These are phyloP conservation scores for Gardenia jasminoides DNA, from an alignment of 257 asterid genomes.

Conservation along the genomic window DNA sequence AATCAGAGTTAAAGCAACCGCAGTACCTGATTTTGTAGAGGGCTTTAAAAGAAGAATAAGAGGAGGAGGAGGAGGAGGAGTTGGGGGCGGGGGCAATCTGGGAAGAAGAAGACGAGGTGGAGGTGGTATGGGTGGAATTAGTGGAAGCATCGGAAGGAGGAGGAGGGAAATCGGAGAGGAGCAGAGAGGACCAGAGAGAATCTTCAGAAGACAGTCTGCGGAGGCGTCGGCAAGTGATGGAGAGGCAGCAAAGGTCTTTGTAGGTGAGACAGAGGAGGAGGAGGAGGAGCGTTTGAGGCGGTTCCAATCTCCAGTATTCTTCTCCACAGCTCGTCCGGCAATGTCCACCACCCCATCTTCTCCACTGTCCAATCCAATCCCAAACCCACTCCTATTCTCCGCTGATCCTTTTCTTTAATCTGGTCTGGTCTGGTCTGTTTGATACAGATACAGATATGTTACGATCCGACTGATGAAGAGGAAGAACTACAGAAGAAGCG, in stretches of 20 bases:
- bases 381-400: no score
- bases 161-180: conserved; percentile 51
- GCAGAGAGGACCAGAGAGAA: conserved; percentile 57
- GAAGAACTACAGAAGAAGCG: no score
- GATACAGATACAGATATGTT: no score
- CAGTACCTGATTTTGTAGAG: conserved; percentile 59
- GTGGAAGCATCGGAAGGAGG: neutral
- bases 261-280: conserved; percentile 32
- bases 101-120: conserved; percentile 26
- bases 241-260: conserved; percentile 58
- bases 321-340: neutral
- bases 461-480: no score
- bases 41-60: conserved; percentile 31
- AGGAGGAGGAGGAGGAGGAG: conserved; percentile 27
- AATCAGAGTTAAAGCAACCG: no score
- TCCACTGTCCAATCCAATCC: no score
- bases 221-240: conserved; percentile 62
- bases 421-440: no score
- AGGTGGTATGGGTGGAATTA: neutral
- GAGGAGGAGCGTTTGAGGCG: conserved; percentile 18
- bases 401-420: no score
- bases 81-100: no score
- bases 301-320: conserved; percentile 53
- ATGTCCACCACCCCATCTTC: neutral
- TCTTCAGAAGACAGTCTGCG: conserved; percentile 56